phyloP scores from a whole-genome alignment of 495 filamentous ascomycete species.

The Elasticomyces elasticus region DNA sequence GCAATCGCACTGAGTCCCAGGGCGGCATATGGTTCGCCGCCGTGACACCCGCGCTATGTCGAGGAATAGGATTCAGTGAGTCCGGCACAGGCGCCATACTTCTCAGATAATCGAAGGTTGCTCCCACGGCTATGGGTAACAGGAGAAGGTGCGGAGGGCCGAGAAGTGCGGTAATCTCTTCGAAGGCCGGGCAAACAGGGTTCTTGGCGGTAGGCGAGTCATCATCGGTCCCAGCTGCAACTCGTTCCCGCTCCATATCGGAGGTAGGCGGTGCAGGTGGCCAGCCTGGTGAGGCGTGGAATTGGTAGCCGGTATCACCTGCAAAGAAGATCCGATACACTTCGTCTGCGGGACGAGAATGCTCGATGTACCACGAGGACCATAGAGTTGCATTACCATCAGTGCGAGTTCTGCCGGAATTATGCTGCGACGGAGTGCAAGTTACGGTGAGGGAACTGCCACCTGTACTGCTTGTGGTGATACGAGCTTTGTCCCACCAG shows the following conservation, averaged over 20 bases:
- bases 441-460: constrained; percentile 17
- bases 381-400: constrained; percentile 7
- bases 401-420: background rate
- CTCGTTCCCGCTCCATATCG: background rate
- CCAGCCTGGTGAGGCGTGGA: constrained; percentile 12
- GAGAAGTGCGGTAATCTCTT: constrained; percentile 2
- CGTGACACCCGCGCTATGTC: constrained; percentile 6
- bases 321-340: constrained; percentile 3
- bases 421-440: constrained; percentile 40
- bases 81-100: constrained; percentile 3
- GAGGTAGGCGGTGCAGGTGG: background rate
- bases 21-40: constrained; percentile 15
- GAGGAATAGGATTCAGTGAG: constrained; percentile 5
- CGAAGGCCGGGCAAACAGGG: constrained; percentile 5
- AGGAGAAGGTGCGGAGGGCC: constrained; percentile 7
- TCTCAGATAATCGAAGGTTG: constrained; percentile 6
- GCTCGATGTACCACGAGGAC: constrained; percentile 11
- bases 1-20: constrained; percentile 9
- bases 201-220: background rate
- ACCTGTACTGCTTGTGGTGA: constrained; percentile 14
- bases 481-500: constrained; percentile 41
- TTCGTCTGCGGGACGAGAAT: background rate
- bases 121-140: constrained; percentile 6
- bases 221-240: background rate
- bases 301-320: constrained; percentile 15